phyloP scores from a whole-genome alignment of 805 yeast species.

The Priceomyces melissophilus region DNA sequence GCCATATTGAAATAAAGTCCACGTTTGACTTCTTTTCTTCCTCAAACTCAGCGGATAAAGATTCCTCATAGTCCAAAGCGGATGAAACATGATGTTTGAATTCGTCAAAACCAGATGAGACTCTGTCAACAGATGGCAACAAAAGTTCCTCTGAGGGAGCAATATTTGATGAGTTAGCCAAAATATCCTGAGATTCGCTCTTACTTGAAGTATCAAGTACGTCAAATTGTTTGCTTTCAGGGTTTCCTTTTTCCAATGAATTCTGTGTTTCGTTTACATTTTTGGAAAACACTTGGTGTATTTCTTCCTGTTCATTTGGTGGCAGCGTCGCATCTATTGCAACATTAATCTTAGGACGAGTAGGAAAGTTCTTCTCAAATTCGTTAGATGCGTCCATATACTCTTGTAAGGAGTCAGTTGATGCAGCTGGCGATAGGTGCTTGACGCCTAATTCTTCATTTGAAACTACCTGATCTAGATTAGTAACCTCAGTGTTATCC shows the following conservation, averaged over 20 bases:
- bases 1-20: conserved; percentile 41
- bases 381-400: conserved; percentile 19
- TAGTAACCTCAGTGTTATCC: conserved; percentile 30
- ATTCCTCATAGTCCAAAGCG: conserved; percentile 27
- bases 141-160: conserved; percentile 32
- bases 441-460: not conserved
- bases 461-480: conserved; percentile 4
- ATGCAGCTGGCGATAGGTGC: conserved; percentile 12
- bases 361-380: conserved; percentile 15
- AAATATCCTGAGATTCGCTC: conserved; percentile 10
- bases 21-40: conserved; percentile 28
- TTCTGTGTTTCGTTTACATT: not conserved
- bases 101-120: conserved; percentile 40
- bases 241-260: not conserved
- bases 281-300: conserved; percentile 2
- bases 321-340: conserved; percentile 20
- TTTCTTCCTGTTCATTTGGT: conserved; percentile 5
- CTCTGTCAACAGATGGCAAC: conserved; percentile 41
- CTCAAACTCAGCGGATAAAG: conserved; percentile 40
- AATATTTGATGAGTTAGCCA: conserved; percentile 44
- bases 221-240: not conserved
- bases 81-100: conserved; percentile 24
- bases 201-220: not conserved
- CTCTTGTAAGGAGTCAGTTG: conserved; percentile 11
- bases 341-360: conserved; percentile 12